A percentile compares a stretch with the other conserved stretches of the same genome.
Evolutionary conservation across 805 yeast genomes (phyloP).

Genomic region (Pichia membranifaciens): DNA sequence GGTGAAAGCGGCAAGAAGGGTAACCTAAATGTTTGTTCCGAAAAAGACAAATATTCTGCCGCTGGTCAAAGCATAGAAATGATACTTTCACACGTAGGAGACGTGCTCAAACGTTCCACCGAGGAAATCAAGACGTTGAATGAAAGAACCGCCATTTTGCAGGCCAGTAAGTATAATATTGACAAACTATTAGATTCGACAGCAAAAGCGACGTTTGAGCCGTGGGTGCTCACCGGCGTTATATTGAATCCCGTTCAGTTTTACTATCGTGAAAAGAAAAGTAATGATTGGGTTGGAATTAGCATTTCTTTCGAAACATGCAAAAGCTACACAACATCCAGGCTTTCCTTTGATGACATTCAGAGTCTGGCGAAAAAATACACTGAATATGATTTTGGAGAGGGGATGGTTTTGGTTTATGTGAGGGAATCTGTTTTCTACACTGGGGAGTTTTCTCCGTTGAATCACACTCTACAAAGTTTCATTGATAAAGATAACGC

Average conservation of each 20-base stretch:
- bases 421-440: constrained; percentile 27
- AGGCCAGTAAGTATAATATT: constrained; percentile 23
- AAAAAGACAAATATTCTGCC: constrained; percentile 11
- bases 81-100: constrained; percentile 2
- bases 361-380: constrained; percentile 17
- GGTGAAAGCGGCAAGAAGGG: neutral
- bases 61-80: constrained; percentile 12
- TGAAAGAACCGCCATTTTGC: constrained; percentile 16
- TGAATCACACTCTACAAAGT: constrained; percentile 24
- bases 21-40: constrained; percentile 1
- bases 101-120: constrained; percentile 6
- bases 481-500: constrained; percentile 31
- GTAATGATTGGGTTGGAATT: constrained; percentile 28
- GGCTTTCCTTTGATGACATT: constrained; percentile 24
- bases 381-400: constrained; percentile 25
- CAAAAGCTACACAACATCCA: constrained; percentile 22
- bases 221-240: constrained; percentile 35
- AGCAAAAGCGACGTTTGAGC: constrained; percentile 25
- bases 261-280: constrained; percentile 23
- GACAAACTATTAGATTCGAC: constrained; percentile 21
- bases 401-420: constrained; percentile 31
- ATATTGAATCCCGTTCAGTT: constrained; percentile 30
- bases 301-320: constrained; percentile 24
- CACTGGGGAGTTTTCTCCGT: constrained; percentile 4
- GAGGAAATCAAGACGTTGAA: constrained; percentile 16